Conservation (phyloP, 768 basidiomycete genomes). For the Tubosaeta sp. region DNA sequence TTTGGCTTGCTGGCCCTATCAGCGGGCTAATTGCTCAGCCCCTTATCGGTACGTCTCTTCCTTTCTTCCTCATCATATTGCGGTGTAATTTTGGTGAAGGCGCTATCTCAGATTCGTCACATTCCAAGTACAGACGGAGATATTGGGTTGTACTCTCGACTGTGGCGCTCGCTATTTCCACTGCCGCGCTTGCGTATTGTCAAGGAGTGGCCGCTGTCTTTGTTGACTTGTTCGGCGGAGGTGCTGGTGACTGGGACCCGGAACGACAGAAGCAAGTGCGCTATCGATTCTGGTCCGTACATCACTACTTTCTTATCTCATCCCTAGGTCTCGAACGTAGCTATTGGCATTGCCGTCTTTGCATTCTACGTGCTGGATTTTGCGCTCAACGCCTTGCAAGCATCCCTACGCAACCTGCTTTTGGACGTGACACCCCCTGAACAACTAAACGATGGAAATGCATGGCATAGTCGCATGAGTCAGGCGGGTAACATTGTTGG, state of each 20-base stretch:
- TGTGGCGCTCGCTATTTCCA: slow-evolving; percentile 70
- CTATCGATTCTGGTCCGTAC: background rate
- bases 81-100: slow-evolving; percentile 41
- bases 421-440: slow-evolving; percentile 86
- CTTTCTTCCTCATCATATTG: background rate
- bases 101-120: slow-evolving; percentile 92
- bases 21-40: slow-evolving; percentile 95
- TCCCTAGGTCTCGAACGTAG: slow-evolving; percentile 56
- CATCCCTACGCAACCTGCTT: slow-evolving; percentile 88
- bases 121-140: slow-evolving; percentile 84
- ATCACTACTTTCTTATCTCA: background rate
- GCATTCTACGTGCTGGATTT: slow-evolving; percentile 96
- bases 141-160: slow-evolving; percentile 95
- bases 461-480: slow-evolving; percentile 96
- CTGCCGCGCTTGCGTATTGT: slow-evolving; percentile 80
- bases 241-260: slow-evolving; percentile 87
- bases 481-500: slow-evolving; percentile 97
- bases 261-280: slow-evolving; percentile 57
- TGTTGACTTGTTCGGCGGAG: slow-evolving; percentile 72
- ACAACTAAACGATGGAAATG: slow-evolving; percentile 91
- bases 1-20: slow-evolving; percentile 95
- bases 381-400: slow-evolving; percentile 93
- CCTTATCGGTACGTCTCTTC: slow-evolving; percentile 69
- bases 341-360: slow-evolving; percentile 82
- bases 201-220: slow-evolving; percentile 63